Conservation (phyloP, 2,329 filamentous ascomycete genomes). For the Scorias spongiosa region DNA sequence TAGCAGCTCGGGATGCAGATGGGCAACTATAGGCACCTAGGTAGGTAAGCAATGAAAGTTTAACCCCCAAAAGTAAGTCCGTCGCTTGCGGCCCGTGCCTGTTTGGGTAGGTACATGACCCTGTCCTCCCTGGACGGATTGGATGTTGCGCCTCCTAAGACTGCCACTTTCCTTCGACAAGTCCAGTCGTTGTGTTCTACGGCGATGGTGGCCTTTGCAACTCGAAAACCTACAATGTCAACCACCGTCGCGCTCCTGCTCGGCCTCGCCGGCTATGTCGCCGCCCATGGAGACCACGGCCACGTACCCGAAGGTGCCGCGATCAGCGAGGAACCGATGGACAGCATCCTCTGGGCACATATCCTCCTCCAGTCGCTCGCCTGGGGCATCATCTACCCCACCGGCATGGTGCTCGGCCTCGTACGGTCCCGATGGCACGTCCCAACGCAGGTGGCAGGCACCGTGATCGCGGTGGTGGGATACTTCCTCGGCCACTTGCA, state of each 20-base stretch:
- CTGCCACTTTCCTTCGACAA: too few relatives aligned
- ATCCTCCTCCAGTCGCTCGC: slow-evolving; percentile 76
- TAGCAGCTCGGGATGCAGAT: too few relatives aligned
- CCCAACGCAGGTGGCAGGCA: slow-evolving; percentile 63
- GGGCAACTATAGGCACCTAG: too few relatives aligned
- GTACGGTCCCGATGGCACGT: slow-evolving; percentile 89
- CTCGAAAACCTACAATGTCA: slow-evolving; percentile 6
- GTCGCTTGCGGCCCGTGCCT: too few relatives aligned
- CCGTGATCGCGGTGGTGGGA: slow-evolving; percentile 61
- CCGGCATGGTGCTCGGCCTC: slow-evolving; percentile 91
- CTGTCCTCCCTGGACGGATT: too few relatives aligned
- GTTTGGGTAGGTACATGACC: too few relatives aligned
- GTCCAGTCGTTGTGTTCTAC: too few relatives aligned
- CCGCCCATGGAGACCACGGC: slow-evolving; percentile 39
- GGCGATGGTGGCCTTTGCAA: slow-evolving; percentile 13
- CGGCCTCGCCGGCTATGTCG: slow-evolving; percentile 5
- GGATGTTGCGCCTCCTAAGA: too few relatives aligned
- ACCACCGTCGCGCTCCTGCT: slow-evolving; percentile 4
- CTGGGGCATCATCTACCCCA: slow-evolving; percentile 83
- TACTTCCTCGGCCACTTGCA: slow-evolving; percentile 89
- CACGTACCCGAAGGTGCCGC: slow-evolving; percentile 53
- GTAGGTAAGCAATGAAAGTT: too few relatives aligned
- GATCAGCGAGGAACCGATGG: slow-evolving; percentile 61
- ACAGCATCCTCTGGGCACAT: slow-evolving; percentile 81
- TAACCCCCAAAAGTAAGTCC: too few relatives aligned